Percentiles rank a stretch among this genome's conserved stretches.
Conservation (phyloP, 129 eudicot genomes). For the Chrysanthemum lavandulifolium region DNA sequence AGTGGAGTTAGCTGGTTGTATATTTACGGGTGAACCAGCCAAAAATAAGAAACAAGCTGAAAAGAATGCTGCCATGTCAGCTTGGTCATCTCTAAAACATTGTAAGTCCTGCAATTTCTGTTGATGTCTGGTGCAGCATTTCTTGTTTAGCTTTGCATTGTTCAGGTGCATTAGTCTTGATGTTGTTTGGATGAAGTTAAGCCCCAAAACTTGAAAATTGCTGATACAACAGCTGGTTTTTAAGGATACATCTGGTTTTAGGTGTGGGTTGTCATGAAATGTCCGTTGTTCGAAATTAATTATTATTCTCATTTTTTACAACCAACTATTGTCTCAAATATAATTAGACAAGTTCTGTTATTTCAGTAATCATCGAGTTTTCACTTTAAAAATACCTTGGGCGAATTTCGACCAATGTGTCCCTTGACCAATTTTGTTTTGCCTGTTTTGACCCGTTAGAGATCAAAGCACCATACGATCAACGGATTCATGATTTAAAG, state of each 20-base stretch:
- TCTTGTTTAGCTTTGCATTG: not conserved
- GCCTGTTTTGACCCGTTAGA: not conserved
- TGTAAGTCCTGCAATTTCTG: conserved; percentile 41
- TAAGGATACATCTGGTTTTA: no score
- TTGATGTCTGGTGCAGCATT: conserved; percentile 4
- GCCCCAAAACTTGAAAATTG: not conserved
- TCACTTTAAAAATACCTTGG: not conserved
- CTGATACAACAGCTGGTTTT: no score
- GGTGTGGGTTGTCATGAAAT: not conserved
- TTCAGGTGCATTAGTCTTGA: not conserved
- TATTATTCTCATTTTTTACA: not conserved
- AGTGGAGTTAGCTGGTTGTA: conserved; percentile 81
- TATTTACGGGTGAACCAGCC: conserved; percentile 86
- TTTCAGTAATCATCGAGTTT: not conserved
- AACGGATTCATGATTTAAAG: not conserved
- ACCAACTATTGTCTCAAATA: not conserved
- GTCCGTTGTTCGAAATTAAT: not conserved
- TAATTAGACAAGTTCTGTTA: not conserved
- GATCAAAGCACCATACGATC: not conserved
- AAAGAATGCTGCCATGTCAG: conserved; percentile 97
- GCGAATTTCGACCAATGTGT: not conserved
- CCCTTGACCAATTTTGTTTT: not conserved
- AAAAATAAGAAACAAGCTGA: conserved; percentile 97
- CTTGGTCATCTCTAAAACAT: conserved; percentile 84
- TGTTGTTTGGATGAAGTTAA: not conserved